A percentile compares a stretch with the other conserved stretches of the same genome.
Evolutionary conservation across 2,329 filamentous ascomycete genomes (phyloP).

Genomic region (Curvularia lunata): DNA sequence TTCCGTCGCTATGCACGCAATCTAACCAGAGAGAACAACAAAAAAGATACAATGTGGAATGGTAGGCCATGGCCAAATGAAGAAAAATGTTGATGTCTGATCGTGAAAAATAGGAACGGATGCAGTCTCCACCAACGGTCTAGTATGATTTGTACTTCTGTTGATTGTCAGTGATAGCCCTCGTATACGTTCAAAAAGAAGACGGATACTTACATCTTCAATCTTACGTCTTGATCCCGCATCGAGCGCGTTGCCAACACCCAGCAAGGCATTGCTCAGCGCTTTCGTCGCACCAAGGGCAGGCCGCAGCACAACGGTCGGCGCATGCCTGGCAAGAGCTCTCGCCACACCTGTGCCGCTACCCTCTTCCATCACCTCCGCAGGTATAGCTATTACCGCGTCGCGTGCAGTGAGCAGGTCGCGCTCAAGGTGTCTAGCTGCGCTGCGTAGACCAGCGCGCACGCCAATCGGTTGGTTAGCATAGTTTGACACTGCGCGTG

Average conservation of each 20-base stretch:
- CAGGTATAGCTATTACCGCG: conserved; percentile 92
- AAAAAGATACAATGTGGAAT: background rate
- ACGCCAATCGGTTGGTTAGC: conserved; percentile 93
- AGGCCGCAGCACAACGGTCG: conserved; percentile 90
- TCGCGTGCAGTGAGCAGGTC: conserved; percentile 88
- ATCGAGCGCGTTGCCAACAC: conserved; percentile 91
- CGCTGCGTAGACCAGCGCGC: conserved; percentile 81
- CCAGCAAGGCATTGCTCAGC: conserved; percentile 86
- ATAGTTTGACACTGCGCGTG: conserved; percentile 85
- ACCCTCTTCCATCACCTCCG: conserved; percentile 85
- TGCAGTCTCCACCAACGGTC: background rate
- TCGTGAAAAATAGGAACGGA: background rate
- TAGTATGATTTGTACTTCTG: conserved; percentile 21
- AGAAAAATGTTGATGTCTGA: background rate
- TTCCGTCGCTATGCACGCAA: conserved; percentile 20
- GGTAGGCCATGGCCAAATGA: background rate
- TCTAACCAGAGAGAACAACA: background rate
- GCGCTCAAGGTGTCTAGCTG: conserved; percentile 80
- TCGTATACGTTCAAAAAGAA: background rate
- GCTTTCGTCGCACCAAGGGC: conserved; percentile 90
- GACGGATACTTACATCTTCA: conserved; percentile 76
- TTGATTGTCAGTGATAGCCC: background rate
- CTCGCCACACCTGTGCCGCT: conserved; percentile 80
- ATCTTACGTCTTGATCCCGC: conserved; percentile 78
- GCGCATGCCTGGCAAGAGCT: conserved; percentile 79